phyloP scores from a whole-genome alignment of 2,329 filamentous ascomycete genomes.

The Ascochyta koolunga region DNA sequence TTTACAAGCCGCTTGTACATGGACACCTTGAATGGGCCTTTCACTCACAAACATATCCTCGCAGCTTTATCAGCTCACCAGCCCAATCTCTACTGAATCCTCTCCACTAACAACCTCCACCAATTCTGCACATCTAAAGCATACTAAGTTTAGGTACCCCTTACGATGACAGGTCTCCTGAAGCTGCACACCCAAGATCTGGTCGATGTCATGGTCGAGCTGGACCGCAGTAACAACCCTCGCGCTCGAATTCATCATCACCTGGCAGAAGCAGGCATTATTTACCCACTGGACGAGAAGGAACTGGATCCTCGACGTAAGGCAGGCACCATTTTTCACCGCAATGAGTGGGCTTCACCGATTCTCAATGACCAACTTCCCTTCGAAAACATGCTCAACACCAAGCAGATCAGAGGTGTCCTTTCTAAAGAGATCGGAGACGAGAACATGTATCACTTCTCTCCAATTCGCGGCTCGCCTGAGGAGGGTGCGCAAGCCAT shows the following conservation, averaged over 20 bases:
- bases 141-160: too few relatives aligned
- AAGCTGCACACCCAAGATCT: conserved; percentile 16
- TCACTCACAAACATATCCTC: neutral
- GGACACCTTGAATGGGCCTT: neutral
- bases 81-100: too few relatives aligned
- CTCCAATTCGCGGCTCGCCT: conserved; percentile 5
- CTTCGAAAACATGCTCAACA: neutral
- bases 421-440: conserved; percentile 14
- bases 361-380: conserved; percentile 3
- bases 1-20: neutral
- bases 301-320: conserved; percentile 6
- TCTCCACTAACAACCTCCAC: neutral
- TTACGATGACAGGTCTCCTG: neutral
- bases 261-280: neutral
- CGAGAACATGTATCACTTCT: conserved; percentile 12
- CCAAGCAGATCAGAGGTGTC: conserved; percentile 1
- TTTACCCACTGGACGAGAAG: conserved; percentile 14
- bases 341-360: conserved; percentile 9
- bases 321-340: neutral
- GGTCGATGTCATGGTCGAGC: conserved; percentile 16
- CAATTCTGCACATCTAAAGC: too few relatives aligned
- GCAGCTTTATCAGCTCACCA: neutral
- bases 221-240: conserved; percentile 12
- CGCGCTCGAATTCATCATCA: neutral
- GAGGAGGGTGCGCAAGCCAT: conserved; percentile 9